phyloP scores from a whole-genome alignment of 805 yeast species.

The Monosporozyma servazzii region DNA sequence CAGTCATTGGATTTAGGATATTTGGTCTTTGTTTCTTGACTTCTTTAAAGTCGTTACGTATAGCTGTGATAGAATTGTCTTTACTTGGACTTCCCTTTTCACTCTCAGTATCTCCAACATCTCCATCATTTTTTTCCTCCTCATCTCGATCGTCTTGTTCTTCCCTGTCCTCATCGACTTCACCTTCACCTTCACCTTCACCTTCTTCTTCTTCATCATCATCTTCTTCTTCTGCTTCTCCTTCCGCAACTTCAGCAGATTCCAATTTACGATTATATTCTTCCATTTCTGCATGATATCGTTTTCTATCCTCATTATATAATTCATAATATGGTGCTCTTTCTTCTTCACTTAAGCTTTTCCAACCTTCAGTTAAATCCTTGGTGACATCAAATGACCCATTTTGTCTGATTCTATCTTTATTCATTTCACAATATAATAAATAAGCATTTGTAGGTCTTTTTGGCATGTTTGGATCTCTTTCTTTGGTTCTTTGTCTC shows the following conservation, averaged over 20 bases:
- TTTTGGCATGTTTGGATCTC: slow-evolving; percentile 82
- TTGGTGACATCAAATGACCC: slow-evolving; percentile 61
- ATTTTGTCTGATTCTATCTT: slow-evolving; percentile 56
- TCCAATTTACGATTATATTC: slow-evolving; percentile 30
- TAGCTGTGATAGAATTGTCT: neutral
- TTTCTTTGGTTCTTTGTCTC: slow-evolving; percentile 34
- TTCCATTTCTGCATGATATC: slow-evolving; percentile 67
- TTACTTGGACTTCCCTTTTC: neutral
- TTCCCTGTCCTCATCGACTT: slow-evolving; percentile 1
- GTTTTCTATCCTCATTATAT: slow-evolving; percentile 67
- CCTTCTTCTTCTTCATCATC: slow-evolving; percentile 3
- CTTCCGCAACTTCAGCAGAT: neutral
- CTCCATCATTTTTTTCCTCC: neutral
- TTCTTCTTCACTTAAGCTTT: slow-evolving; percentile 55
- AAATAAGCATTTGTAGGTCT: slow-evolving; percentile 87
- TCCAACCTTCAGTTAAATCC: slow-evolving; percentile 82
- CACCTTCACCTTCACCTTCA: slow-evolving; percentile 6
- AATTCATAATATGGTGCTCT: slow-evolving; percentile 64
- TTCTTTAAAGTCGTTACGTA: neutral
- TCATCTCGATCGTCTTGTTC: neutral
- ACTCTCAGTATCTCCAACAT: neutral
- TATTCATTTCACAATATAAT: slow-evolving; percentile 78
- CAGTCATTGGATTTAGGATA: neutral
- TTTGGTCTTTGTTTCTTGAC: neutral
- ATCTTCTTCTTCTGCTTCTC: neutral